Evolutionary conservation across 148 eudicot species (phyloP), one percentile per base, ranked within the genome.

Genomic region (Suaeda aralocaspica): DNA sequence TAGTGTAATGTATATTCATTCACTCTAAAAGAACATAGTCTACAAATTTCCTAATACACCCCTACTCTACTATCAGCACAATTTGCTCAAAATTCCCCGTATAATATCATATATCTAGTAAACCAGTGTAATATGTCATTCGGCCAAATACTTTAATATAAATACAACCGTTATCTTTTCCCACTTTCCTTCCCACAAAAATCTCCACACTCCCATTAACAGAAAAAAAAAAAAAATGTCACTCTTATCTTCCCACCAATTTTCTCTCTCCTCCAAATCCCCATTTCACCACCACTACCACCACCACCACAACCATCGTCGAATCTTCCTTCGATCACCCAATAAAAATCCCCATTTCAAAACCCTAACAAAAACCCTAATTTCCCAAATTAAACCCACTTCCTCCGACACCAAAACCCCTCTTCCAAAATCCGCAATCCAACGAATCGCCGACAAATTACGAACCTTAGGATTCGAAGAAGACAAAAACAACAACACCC

Each of bases 371-470:
- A 64, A 50, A 56, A 81, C 86, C 71, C 77, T 70, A 67, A 65
- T 30, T 59, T 60, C 74, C 46, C 78, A 62, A 10, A 74, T 44
- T 6, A 76, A 33, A 22, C 34, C 76, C 74, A 18, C 79, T 69
- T 0, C 71, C 57, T 64, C 56, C 42, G 64, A 62, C 41, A 7
- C 73, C 30, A 49, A 68, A 9, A 39, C 36, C 61, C 53, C 83
- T 59, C 68, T 87, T 36, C 85, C 96, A 0, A 77, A 94, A 44
- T 94, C 96, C 73, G 92, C 97, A 77, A 87, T 94, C 75, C 91
- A 80, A 50, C 81, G 98, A 30, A 94, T 94, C 9, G 97, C 97
- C 73, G 97, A 91, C 45, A 94, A 94, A 78, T 89, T 94, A 53
- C 91, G 97, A 51, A 75, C 83, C 80, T 85, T 94, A 15, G 98